Conservation (phyloP, 1,284 basidiomycete species). For the Pulveroboletus sp. region DNA sequence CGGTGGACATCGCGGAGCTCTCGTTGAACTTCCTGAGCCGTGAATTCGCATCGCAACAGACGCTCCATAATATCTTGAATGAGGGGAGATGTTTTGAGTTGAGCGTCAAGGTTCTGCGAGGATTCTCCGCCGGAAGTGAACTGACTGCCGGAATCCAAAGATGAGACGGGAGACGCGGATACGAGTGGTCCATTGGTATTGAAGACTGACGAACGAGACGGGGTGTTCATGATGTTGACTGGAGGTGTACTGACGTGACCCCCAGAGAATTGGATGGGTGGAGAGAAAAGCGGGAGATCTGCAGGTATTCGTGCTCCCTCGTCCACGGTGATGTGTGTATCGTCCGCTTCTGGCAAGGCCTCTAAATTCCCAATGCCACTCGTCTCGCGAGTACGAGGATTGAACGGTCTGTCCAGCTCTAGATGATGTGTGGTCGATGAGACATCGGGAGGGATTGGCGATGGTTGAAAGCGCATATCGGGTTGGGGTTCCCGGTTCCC, state of each 20-base stretch:
- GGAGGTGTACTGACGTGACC: slow-evolving; percentile 32
- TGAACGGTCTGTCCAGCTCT: slow-evolving; percentile 49
- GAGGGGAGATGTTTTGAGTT: slow-evolving; percentile 70
- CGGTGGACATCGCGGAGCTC: slow-evolving; percentile 73
- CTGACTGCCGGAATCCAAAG: slow-evolving; percentile 70
- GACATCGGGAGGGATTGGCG: slow-evolving; percentile 42
- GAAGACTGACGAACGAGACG: slow-evolving; percentile 38
- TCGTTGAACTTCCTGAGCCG: slow-evolving; percentile 70
- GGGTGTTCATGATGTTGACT: slow-evolving; percentile 26
- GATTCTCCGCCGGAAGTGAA: slow-evolving; percentile 49
- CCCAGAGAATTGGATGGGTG: slow-evolving; percentile 32
- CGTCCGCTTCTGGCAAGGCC: slow-evolving; percentile 57
- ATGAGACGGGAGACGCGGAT: slow-evolving; percentile 75
- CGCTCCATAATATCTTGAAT: slow-evolving; percentile 78
- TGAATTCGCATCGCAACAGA: slow-evolving; percentile 68
- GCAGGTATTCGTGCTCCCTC: slow-evolving; percentile 35
- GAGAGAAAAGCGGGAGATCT: slow-evolving; percentile 39
- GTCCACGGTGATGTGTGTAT: slow-evolving; percentile 32
- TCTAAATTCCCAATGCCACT: slow-evolving; percentile 55
- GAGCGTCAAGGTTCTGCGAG: slow-evolving; percentile 59
- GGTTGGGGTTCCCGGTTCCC: slow-evolving; percentile 20
- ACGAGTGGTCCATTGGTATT: slow-evolving; percentile 48
- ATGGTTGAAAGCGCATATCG: slow-evolving; percentile 35
- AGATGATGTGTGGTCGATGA: slow-evolving; percentile 50
- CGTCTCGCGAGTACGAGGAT: slow-evolving; percentile 49